A percentile compares a stretch with the other conserved stretches of the same genome.
These are phyloP conservation scores for Zymoseptoria ardabiliae DNA, from an alignment of 2,329 filamentous ascomycete genomes.

Conservation along the genomic window DNA sequence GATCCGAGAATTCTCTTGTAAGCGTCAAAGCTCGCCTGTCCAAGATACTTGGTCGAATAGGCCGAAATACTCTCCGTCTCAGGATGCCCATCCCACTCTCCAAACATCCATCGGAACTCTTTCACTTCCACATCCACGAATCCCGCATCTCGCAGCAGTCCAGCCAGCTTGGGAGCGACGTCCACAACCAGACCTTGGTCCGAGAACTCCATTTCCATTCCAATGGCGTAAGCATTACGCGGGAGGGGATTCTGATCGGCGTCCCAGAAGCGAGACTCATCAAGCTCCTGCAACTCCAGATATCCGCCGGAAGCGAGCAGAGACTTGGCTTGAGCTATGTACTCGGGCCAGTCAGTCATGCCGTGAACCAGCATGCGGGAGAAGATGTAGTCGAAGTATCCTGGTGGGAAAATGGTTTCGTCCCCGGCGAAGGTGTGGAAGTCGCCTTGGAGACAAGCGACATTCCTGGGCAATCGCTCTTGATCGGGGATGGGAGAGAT, in stretches of 20 bases:
- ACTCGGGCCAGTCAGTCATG: constrained; percentile 18
- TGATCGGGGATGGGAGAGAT: constrained; percentile 13
- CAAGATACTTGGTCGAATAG: too few species aligned
- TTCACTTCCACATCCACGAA: constrained; percentile 11
- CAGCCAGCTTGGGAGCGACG: neutral
- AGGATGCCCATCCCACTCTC: neutral
- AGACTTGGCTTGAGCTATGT: constrained; percentile 6
- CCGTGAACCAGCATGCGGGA: constrained; percentile 14
- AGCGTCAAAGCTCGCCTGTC: too few species aligned
- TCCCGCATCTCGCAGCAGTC: neutral
- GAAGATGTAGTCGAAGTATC: constrained; percentile 17
- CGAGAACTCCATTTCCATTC: neutral
- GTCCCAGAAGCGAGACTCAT: constrained; percentile 4
- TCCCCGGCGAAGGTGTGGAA: neutral
- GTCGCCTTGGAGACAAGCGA: neutral
- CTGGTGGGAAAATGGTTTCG: neutral
- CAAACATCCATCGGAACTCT: constrained; percentile 14
- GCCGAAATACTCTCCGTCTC: too few species aligned
- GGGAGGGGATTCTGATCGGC: neutral
- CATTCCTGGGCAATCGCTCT: neutral
- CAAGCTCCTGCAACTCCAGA: constrained; percentile 17
- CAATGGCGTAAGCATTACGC: neutral
- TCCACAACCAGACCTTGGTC: neutral
- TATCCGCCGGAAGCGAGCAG: constrained; percentile 18
- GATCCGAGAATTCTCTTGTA: too few species aligned